phyloP scores from a whole-genome alignment of 805 yeast genomes.

The Candida maesae region DNA sequence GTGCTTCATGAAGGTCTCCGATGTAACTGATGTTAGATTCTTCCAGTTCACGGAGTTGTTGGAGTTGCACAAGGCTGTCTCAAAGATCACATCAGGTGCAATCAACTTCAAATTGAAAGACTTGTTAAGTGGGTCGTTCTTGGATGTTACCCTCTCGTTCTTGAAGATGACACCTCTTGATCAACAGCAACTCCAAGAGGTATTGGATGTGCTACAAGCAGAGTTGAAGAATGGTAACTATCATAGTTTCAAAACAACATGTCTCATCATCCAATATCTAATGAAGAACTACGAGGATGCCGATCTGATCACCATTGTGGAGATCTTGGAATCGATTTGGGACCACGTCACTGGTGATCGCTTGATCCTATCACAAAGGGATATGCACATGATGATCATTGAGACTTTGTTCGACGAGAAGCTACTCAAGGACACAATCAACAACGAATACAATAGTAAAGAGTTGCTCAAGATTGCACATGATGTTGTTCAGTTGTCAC shows the following conservation, averaged over 20 bases:
- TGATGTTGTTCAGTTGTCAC: slow-evolving; percentile 45
- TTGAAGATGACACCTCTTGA: slow-evolving; percentile 22
- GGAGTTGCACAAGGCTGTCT: slow-evolving; percentile 6
- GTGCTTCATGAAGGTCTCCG: slow-evolving; percentile 19
- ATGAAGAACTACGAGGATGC: slow-evolving; percentile 15
- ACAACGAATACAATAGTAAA: slow-evolving; percentile 27
- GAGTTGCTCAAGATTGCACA: slow-evolving; percentile 31
- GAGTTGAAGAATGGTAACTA: slow-evolving; percentile 17
- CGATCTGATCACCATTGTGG: slow-evolving; percentile 28
- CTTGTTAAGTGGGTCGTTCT: slow-evolving; percentile 24
- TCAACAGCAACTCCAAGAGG: slow-evolving; percentile 14
- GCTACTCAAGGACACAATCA: slow-evolving; percentile 37
- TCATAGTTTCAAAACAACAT: slow-evolving; percentile 12
- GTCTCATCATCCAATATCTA: slow-evolving; percentile 17
- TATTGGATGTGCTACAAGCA: slow-evolving; percentile 18
- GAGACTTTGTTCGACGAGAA: slow-evolving; percentile 41
- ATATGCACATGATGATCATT: slow-evolving; percentile 56
- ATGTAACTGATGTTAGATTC: slow-evolving; percentile 10
- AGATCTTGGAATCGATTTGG: slow-evolving; percentile 50
- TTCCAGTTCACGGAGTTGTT: slow-evolving; percentile 15
- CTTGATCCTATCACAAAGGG: slow-evolving; percentile 59
- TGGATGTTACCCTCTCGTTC: slow-evolving; percentile 22
- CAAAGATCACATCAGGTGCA: not conserved
- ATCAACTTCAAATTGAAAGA: slow-evolving; percentile 30
- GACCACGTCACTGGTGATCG: slow-evolving; percentile 51